phyloP scores from a whole-genome alignment of 2,329 filamentous ascomycete genomes.

The Pseudocercospora pini-densiflorae region DNA sequence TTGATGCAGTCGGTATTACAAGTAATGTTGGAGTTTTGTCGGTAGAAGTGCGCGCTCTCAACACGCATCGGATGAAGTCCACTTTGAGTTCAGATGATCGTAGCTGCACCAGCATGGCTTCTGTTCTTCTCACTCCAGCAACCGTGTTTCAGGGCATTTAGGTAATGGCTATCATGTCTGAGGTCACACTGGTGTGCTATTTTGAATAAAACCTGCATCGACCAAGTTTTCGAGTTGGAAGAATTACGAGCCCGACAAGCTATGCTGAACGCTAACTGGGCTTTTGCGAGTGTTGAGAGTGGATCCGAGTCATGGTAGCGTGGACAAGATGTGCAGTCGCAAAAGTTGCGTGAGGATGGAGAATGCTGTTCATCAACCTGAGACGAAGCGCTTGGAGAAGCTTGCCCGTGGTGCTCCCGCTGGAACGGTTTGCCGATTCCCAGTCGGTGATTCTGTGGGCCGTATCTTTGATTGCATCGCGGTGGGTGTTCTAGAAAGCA shows the following conservation, averaged over 20 bases:
- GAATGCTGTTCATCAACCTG: neutral
- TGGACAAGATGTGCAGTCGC: neutral
- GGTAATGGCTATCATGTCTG: constrained; percentile 11
- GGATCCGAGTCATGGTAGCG: constrained; percentile 8
- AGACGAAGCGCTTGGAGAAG: constrained; percentile 9
- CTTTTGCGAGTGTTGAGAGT: neutral
- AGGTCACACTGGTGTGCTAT: constrained; percentile 12
- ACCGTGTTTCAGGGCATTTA: constrained; percentile 12
- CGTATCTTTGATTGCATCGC: neutral
- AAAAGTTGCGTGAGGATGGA: neutral
- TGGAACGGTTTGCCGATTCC: constrained; percentile 1
- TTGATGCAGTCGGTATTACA: neutral
- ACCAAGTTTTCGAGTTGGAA: constrained; percentile 18
- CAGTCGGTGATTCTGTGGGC: neutral
- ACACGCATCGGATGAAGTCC: constrained; percentile 2
- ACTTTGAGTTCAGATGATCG: neutral
- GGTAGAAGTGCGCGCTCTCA: neutral
- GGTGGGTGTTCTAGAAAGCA: neutral
- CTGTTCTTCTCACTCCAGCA: neutral
- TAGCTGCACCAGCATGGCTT: neutral
- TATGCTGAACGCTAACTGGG: constrained; percentile 8
- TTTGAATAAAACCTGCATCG: constrained; percentile 9
- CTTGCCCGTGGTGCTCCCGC: neutral
- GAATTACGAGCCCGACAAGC: constrained; percentile 14
- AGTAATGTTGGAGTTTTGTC: neutral